phyloP scores from a whole-genome alignment of 2,329 filamentous ascomycete species.

The Fusarium illudens region DNA sequence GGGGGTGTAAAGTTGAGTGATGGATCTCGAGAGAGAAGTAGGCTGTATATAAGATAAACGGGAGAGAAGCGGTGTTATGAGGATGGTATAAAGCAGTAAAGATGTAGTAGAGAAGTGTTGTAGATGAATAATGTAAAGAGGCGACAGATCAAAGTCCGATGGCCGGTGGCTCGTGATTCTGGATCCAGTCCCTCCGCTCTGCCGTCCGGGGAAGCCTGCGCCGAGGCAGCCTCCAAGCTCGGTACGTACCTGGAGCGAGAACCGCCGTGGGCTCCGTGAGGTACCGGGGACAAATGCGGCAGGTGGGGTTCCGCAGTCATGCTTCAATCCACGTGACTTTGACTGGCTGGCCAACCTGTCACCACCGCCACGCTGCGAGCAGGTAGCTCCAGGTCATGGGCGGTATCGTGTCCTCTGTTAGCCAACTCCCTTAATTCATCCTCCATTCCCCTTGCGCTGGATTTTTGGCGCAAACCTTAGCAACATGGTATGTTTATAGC shows the following conservation, averaged over 20 bases:
- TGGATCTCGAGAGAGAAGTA: background rate
- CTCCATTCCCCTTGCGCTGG: constrained; percentile 23
- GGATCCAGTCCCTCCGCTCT: constrained; percentile 24
- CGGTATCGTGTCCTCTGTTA: constrained; percentile 44
- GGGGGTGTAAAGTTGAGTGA: background rate
- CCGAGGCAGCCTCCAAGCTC: constrained; percentile 23
- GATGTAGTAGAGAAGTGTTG: constrained; percentile 1
- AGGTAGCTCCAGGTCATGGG: constrained; percentile 40
- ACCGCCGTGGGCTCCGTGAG: background rate
- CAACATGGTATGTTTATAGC: constrained; percentile 39
- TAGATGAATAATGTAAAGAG: constrained; percentile 28
- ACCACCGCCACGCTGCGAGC: constrained; percentile 36
- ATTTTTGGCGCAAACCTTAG: constrained; percentile 19
- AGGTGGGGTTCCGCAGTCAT: constrained; percentile 38
- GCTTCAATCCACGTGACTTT: constrained; percentile 32
- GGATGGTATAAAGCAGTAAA: background rate
- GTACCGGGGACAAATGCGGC: constrained; percentile 26
- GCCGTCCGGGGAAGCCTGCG: constrained; percentile 40
- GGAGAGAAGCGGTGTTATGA: background rate
- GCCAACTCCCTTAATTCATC: constrained; percentile 31
- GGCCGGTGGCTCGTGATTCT: constrained; percentile 38
- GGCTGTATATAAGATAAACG: background rate
- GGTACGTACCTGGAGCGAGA: constrained; percentile 27
- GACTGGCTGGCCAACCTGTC: constrained; percentile 39
- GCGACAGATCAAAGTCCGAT: constrained; percentile 19